Conservation (phyloP, 805 yeast genomes). For the Maudiozyma barnettii region DNA sequence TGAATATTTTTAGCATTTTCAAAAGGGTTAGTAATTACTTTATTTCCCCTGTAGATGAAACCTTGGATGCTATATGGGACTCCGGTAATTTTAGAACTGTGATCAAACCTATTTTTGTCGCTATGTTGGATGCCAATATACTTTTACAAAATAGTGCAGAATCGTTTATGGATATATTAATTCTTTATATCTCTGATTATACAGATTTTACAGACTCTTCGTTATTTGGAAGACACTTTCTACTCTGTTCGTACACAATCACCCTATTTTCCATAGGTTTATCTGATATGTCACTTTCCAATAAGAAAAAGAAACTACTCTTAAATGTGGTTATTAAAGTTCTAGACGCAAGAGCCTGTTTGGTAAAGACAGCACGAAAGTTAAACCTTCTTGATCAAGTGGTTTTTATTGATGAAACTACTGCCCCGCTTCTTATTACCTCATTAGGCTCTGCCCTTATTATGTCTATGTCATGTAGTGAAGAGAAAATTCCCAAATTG, state of each 20-base stretch:
- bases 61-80: conserved; percentile 5
- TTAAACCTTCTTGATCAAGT: conserved; percentile 16
- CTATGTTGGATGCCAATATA: conserved; percentile 30
- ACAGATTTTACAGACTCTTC: neutral
- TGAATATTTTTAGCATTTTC: conserved; percentile 16
- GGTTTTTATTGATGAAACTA: conserved; percentile 12
- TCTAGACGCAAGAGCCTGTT: conserved; percentile 28
- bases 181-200: conserved; percentile 8
- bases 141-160: conserved; percentile 28
- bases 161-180: conserved; percentile 26
- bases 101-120: conserved; percentile 29
- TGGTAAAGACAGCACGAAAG: conserved; percentile 20
- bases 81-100: conserved; percentile 9
- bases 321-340: conserved; percentile 31
- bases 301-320: conserved; percentile 24
- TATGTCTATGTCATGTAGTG: conserved; percentile 37
- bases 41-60: conserved; percentile 6
- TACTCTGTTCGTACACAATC: conserved; percentile 27
- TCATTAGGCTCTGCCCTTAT: conserved; percentile 41
- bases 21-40: conserved; percentile 13
- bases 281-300: conserved; percentile 21
- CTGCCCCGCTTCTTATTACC: conserved; percentile 28
- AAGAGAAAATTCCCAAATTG: conserved; percentile 8
- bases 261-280: conserved; percentile 29
- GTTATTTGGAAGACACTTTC: conserved; percentile 6